A percentile compares a stretch with the other conserved stretches of the same genome.
These are phyloP conservation scores for Scorias spongiosa DNA, from an alignment of 2,329 filamentous ascomycete species.

Conservation along the genomic window DNA sequence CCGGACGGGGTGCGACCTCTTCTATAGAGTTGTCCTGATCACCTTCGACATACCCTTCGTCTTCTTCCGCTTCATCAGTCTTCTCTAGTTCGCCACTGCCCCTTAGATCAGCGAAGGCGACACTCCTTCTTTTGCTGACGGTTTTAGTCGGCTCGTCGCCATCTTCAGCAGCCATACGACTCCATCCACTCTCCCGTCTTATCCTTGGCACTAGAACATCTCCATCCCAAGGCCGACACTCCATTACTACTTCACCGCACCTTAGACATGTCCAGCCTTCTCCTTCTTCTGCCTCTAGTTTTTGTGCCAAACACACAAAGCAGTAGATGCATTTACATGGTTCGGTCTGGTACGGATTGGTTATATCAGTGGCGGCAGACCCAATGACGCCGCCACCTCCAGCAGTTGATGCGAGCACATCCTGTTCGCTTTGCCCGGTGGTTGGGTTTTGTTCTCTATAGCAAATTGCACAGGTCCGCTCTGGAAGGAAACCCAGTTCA, in stretches of 20 bases:
- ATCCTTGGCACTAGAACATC: slow-evolving; percentile 49
- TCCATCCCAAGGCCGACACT: slow-evolving; percentile 82
- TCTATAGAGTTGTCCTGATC: slow-evolving; percentile 2
- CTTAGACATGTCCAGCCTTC: slow-evolving; percentile 86
- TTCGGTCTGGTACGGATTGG: slow-evolving; percentile 85
- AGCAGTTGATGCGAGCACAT: slow-evolving; percentile 49
- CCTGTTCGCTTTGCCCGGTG: slow-evolving; percentile 48
- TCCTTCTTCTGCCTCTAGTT: slow-evolving; percentile 81
- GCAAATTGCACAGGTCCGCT: slow-evolving; percentile 91
- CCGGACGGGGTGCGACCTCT: slow-evolving; percentile 3
- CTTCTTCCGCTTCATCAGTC: background rate
- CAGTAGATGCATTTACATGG: slow-evolving; percentile 90
- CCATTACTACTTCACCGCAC: slow-evolving; percentile 68
- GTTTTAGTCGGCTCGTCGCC: slow-evolving; percentile 2
- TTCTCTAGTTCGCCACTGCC: slow-evolving; percentile 8
- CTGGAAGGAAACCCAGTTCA: slow-evolving; percentile 72
- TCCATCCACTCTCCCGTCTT: slow-evolving; percentile 22
- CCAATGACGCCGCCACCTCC: slow-evolving; percentile 58
- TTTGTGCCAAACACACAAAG: slow-evolving; percentile 84
- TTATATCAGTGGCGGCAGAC: slow-evolving; percentile 81
- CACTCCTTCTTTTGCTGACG: slow-evolving; percentile 14
- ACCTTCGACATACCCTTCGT: slow-evolving; percentile 5
- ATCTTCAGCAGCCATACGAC: background rate
- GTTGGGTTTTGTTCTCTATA: slow-evolving; percentile 81
- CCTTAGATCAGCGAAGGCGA: slow-evolving; percentile 17